Base-by-base conservation (phyloP, 2,329 filamentous ascomycete species). In the Colletotrichum tropicicola region DNA sequence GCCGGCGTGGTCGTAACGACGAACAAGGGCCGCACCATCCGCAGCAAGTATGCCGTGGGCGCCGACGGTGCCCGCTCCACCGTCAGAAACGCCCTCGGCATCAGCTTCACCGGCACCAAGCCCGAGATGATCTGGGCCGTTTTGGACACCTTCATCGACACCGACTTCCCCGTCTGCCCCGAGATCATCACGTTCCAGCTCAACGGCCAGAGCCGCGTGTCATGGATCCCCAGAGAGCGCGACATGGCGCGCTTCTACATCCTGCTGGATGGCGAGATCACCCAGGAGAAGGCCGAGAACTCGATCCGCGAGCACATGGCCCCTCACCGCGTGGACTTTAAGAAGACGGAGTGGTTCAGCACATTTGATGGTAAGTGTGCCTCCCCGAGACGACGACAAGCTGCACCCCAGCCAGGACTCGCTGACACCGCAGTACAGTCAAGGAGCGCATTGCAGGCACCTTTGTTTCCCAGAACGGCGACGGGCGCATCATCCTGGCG, bases 371-470 rank as follows among this genome's bases (percentile, higher is more conserved):
- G 81, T 80, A 71, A 61, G 77, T 62, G 10, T 5, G 17, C 13
- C 9, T 17, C n/a, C 15, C 35, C 15, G 15, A 54, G 35, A 41
- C 8, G 27, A 23, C 39, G 19, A 19, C 6, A 47, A 6, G 17
- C 27, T 25, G 30, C n/a, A n/a, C n/a, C n/a, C n/a, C n/a, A n/a
- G n/a, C n/a, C n/a, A n/a, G 19, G 10, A 51, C 27, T 59, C 23
- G 30, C 49, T 55, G 60, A 54, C 35, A 15, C 28, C 12, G 17
- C n/a, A 2, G 5, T 30, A 37, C 28, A 81, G 79, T 82, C 55
- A 81, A 80, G 53, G 86, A 3, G 73, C 81, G 87, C 13, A 80
- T 90, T 19, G 88, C 88, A 0, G 81, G 85, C 35, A 76, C 74
- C 0, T 82, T 82, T 37, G 71, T 80, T 10, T 79, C 79, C 5